Conservation (phyloP, 2,329 filamentous ascomycete genomes). For the Trichoderma arundinaceum region DNA sequence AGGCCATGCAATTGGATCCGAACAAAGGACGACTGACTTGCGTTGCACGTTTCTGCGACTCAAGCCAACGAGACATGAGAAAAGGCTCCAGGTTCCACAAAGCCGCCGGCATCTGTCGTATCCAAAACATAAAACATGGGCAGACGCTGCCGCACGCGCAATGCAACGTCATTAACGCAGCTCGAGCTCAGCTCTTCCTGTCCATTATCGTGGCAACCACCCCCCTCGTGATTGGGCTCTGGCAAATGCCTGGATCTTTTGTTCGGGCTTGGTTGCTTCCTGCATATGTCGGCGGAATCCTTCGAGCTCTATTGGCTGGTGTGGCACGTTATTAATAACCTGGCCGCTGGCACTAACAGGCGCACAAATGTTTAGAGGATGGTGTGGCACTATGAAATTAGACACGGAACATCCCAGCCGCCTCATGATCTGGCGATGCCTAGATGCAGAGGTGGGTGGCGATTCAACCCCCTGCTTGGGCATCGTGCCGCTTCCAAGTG, state of each 20-base stretch:
- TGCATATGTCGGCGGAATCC: constrained; percentile 29
- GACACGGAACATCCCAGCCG: constrained; percentile 22
- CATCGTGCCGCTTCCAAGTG: neutral
- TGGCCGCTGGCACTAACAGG: neutral
- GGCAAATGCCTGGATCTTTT: constrained; percentile 26
- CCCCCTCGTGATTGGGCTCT: constrained; percentile 15
- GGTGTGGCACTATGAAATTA: constrained; percentile 5
- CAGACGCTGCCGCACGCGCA: constrained; percentile 4
- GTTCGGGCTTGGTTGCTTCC: constrained; percentile 16
- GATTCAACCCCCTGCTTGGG: neutral
- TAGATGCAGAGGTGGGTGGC: constrained; percentile 9
- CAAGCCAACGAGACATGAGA: too few species aligned
- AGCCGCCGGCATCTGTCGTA: too few species aligned
- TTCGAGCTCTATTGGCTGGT: constrained; percentile 26
- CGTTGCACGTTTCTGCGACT: too few species aligned
- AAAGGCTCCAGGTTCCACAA: too few species aligned
- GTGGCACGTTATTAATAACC: constrained; percentile 16
- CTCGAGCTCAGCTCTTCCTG: constrained; percentile 19
- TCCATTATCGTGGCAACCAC: constrained; percentile 8
- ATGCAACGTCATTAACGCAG: constrained; percentile 24
- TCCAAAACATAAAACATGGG: neutral
- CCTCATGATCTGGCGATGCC: constrained; percentile 26
- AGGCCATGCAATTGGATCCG: too few species aligned
- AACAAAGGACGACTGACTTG: too few species aligned
- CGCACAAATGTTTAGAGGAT: neutral